Percentiles rank a stretch among this genome's conserved stretches.
Conservation (phyloP, 352 stramenopile species). For the Phytophthora kernoviae region DNA sequence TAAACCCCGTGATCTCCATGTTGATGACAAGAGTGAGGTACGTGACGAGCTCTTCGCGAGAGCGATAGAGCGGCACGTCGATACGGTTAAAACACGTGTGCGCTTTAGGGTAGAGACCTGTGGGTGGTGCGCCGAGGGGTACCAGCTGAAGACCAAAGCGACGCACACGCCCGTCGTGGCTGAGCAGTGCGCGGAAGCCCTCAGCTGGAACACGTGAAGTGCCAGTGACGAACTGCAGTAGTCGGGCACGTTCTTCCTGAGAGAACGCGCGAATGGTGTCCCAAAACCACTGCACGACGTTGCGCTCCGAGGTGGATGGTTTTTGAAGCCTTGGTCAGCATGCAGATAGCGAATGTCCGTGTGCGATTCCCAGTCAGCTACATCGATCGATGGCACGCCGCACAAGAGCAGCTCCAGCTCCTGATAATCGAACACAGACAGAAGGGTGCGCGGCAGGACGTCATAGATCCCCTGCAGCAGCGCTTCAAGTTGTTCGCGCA, state of each 20-base stretch:
- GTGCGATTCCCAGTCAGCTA: slow-evolving; percentile 89
- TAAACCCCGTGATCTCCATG: slow-evolving; percentile 97
- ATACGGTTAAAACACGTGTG: slow-evolving; percentile 92
- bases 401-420: slow-evolving; percentile 96
- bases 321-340: slow-evolving; percentile 57
- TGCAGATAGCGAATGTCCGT: slow-evolving; percentile 82
- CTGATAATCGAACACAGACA: slow-evolving; percentile 94
- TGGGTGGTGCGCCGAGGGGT: slow-evolving; percentile 71
- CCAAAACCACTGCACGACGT: slow-evolving; percentile 93
- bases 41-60: slow-evolving; percentile 87
- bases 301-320: slow-evolving; percentile 51
- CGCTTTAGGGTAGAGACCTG: slow-evolving; percentile 79
- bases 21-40: slow-evolving; percentile 98
- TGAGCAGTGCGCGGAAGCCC: slow-evolving; percentile 92
- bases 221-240: slow-evolving; percentile 93
- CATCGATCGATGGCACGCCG: slow-evolving; percentile 89
- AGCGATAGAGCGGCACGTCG: slow-evolving; percentile 80
- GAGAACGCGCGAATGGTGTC: slow-evolving; percentile 74
- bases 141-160: slow-evolving; percentile 98
- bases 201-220: slow-evolving; percentile 92
- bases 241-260: slow-evolving; percentile 82
- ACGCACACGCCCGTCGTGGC: slow-evolving; percentile 83
- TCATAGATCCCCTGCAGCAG: slow-evolving; percentile 93
- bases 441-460: slow-evolving; percentile 86
- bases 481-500: slow-evolving; percentile 89